Evolutionary conservation across 1,139 yeast genomes (phyloP), one percentile per base, ranked within the genome.

Genomic region (Kodamaea anthophila): DNA sequence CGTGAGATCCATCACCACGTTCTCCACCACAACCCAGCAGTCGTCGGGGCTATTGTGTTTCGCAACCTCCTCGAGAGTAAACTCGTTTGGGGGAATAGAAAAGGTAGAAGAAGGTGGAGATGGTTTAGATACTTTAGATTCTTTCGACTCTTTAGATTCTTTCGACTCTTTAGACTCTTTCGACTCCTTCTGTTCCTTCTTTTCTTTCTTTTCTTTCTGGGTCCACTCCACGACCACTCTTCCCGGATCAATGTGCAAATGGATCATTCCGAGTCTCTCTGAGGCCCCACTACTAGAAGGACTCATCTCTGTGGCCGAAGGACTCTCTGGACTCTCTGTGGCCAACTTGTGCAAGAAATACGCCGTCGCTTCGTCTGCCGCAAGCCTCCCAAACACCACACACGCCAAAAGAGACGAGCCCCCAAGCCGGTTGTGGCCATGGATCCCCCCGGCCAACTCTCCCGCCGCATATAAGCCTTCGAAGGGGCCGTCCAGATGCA

Each of bases 11-110:
- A 86, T 78, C 20, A 84, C 96, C 27, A 82, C 76, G 31, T 87
- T 87, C 42, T 86, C 80, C 36, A 88, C 75, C 7, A 84, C 77
- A 29, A 86, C 81, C 97, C 97, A 88, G 55, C 95, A 80, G 48
- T 82, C 91, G 15, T 65, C 66, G 13, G 61, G 60, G 5, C 51
- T 55, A 52, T 76, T 72, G 57, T 82, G 94, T 43, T 73, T 65
- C n/a, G 74, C 67, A 15, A 83, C 77, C 49, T 75, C 82, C 25
- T 70, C 77, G 8, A 40, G 44, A 0, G 76, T 56, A 38, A 60
- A 69, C 38, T 70, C 71, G 29, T 54, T 58, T 4, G 50, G 47
- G 0, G 77, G 76, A 21, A 69, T 55, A 16, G 46, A 39, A 35
- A 62, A 60, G n/a, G 44, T 6, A 26, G 26, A 28, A 21, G 5